Evolutionary conservation across 2,329 filamentous ascomycete genomes (phyloP).

Genomic region (Fusarium sp.): DNA sequence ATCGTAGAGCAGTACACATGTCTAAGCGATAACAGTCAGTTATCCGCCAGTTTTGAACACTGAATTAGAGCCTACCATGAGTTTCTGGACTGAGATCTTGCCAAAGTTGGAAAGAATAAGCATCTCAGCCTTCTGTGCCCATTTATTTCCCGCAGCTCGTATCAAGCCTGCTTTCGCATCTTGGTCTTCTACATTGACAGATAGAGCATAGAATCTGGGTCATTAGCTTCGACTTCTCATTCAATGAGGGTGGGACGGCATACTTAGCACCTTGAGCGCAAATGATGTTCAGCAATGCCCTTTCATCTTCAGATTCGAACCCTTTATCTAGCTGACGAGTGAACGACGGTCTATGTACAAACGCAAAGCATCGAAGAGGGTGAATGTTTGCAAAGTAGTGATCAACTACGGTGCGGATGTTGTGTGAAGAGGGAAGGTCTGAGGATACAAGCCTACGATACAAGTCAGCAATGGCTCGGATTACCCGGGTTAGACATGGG

Average conservation of each 20-base stretch:
- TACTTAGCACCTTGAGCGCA: constrained; percentile 57
- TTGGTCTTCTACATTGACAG: constrained; percentile 49
- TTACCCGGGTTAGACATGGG: neutral
- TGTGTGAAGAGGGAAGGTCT: constrained; percentile 51
- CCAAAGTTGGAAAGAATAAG: constrained; percentile 55
- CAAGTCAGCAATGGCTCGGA: constrained; percentile 12
- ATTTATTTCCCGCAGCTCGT: constrained; percentile 53
- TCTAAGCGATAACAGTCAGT: constrained; percentile 42
- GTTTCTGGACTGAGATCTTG: constrained; percentile 54
- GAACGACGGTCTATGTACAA: constrained; percentile 57
- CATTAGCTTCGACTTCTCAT: constrained; percentile 12
- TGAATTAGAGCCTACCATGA: constrained; percentile 51
- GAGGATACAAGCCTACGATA: constrained; percentile 51
- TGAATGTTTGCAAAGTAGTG: constrained; percentile 57
- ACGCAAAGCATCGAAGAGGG: constrained; percentile 56
- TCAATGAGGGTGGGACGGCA: constrained; percentile 3
- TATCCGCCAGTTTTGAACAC: neutral
- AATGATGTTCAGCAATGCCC: constrained; percentile 53
- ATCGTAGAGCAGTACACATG: constrained; percentile 55
- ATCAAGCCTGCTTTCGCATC: constrained; percentile 48
- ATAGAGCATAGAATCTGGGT: constrained; percentile 53
- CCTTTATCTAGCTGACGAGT: constrained; percentile 55
- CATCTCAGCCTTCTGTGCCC: constrained; percentile 55
- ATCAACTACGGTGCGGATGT: constrained; percentile 54
- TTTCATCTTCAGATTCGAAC: constrained; percentile 53